phyloP scores from a whole-genome alignment of 179 eudicot genomes.

The Silene noctiflora region DNA sequence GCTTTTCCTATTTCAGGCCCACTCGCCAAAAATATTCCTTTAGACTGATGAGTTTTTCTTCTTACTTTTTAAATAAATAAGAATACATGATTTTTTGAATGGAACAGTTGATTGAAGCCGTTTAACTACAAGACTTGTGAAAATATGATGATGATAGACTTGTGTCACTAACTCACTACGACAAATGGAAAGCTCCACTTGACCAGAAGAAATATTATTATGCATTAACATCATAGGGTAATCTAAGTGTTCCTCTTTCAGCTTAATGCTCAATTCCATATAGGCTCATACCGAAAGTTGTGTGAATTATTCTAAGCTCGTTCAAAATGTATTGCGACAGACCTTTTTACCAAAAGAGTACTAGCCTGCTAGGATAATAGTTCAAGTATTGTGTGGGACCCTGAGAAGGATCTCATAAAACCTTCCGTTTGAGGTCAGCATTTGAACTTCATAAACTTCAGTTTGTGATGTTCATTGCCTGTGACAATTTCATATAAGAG shows the following conservation, averaged over 20 bases:
- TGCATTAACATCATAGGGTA: background rate
- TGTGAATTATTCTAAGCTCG: background rate
- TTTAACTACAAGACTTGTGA: background rate
- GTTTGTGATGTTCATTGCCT: background rate
- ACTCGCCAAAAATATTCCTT: background rate
- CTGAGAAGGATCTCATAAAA: background rate
- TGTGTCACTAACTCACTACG: background rate
- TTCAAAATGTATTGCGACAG: background rate
- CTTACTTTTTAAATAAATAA: background rate
- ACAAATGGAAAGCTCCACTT: background rate
- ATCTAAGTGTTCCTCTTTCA: background rate
- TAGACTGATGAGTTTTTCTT: background rate
- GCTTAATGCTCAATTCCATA: background rate
- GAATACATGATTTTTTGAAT: background rate
- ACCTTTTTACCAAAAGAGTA: background rate
- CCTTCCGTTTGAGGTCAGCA: background rate
- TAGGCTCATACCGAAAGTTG: slow-evolving; percentile 4
- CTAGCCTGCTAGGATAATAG: background rate
- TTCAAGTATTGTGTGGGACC: background rate
- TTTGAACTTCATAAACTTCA: background rate
- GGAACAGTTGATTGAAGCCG: background rate
- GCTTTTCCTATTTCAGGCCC: background rate
- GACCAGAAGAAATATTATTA: background rate
- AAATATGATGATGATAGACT: background rate
- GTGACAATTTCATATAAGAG: background rate